phyloP scores from a whole-genome alignment of 441 rosid species.

The Pelargonium cotyledonis region DNA sequence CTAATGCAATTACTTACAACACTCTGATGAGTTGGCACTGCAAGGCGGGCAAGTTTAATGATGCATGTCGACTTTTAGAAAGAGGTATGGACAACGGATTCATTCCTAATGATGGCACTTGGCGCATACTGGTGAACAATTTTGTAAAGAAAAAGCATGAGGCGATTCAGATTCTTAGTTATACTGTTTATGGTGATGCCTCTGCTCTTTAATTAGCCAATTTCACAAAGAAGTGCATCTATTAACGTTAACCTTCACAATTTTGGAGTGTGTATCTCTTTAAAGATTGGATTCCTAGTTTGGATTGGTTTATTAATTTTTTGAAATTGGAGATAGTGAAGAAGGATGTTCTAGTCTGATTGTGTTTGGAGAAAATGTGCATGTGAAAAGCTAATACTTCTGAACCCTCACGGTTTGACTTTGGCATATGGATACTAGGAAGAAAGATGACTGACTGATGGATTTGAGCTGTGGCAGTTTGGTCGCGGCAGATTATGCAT shows the following conservation, averaged over 20 bases:
- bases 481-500: neutral
- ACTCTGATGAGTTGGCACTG: conserved; percentile 71
- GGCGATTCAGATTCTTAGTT: conserved; percentile 13
- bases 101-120: conserved; percentile 52
- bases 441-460: neutral
- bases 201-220: conserved; percentile 2
- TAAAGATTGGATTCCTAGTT: neutral
- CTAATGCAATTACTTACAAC: conserved; percentile 72
- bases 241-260: neutral
- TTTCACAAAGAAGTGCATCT: neutral
- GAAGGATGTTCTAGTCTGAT: conserved; percentile 6
- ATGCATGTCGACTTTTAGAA: conserved; percentile 50
- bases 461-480: neutral
- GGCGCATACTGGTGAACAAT: conserved; percentile 53
- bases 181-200: conserved; percentile 13
- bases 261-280: neutral
- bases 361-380: neutral
- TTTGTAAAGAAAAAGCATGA: conserved; percentile 22
- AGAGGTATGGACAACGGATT: conserved; percentile 51
- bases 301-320: neutral
- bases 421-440: neutral
- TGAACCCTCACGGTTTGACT: neutral
- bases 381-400: no score
- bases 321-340: neutral
- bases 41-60: conserved; percentile 48